A percentile compares a stretch with the other conserved stretches of the same genome.
Conservation (phyloP, 116 monocot genomes). For the Phalaenopsis hybrid region DNA sequence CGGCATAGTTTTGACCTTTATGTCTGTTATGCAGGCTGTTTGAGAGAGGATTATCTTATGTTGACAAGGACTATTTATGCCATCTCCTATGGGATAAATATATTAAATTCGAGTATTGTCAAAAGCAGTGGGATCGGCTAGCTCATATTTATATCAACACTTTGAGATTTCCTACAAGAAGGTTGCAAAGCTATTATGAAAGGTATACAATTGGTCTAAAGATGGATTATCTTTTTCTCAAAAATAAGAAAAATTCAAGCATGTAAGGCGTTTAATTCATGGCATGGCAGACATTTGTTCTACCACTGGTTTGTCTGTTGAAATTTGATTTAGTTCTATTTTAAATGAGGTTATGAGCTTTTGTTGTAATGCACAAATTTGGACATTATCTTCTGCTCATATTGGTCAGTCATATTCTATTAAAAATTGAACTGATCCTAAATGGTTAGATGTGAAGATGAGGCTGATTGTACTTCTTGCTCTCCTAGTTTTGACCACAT, state of each 20-base stretch:
- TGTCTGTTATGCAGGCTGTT: constrained; percentile 44
- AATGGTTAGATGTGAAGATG: neutral
- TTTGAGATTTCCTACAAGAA: constrained; percentile 80
- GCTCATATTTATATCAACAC: constrained; percentile 63
- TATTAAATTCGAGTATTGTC: constrained; percentile 78
- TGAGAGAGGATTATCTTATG: constrained; percentile 62
- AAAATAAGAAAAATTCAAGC: neutral
- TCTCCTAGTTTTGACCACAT: neutral
- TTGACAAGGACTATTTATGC: constrained; percentile 74
- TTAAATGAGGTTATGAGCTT: neutral
- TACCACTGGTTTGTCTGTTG: neutral
- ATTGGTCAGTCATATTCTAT: neutral
- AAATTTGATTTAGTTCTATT: neutral
- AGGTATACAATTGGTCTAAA: constrained; percentile 38
- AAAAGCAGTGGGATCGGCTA: constrained; percentile 60
- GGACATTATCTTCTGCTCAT: neutral
- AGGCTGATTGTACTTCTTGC: neutral
- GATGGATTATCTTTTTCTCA: neutral
- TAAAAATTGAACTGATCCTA: neutral
- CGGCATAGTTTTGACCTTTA: neutral
- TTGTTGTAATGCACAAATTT: neutral
- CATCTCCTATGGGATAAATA: constrained; percentile 80
- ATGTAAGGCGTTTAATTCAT: neutral
- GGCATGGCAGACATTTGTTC: neutral
- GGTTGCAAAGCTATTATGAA: constrained; percentile 53